Evolutionary conservation across 371 early-diverging fungal genomes (phyloP), one percentile per base, ranked within the genome.

Genomic region (Mortierella sp.): DNA sequence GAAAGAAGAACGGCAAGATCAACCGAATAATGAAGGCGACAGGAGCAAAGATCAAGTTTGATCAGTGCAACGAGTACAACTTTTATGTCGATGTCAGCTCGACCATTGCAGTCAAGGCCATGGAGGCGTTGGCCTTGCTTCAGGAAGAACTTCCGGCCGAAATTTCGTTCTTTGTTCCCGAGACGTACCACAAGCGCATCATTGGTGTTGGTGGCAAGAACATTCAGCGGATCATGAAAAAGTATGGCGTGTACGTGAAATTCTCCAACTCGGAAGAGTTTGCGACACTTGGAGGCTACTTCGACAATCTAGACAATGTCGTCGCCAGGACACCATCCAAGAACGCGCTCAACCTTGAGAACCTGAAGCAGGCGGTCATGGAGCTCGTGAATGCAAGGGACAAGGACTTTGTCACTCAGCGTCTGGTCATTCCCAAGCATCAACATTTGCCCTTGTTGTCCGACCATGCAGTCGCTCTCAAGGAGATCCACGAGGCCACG

Each of bases 201-300:
- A 97, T 97, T 65, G 97, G 97, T 24, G 93, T 92, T 19, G 95
- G 94, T 5, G 97, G 97, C 63, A 96, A 95, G 73, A 94, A 95
- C 80, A 96, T 97, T 59, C 96, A 96, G 65, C 84, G 91, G 47
- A 94, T 96, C 71, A 97, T 97, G 98, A 97, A 95, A 60, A 92
- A 94, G 65, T 94, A 90, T 67, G 96, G 95, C 22, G 96, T 97
- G 3, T 96, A 95, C 69, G 95, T 97, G 58, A 97, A 96, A 78
- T 96, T 96, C 72, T 89, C 90, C 34, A 93, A 90, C 57, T 86
- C 90, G 0, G 93, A 93, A 53, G 95, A 95, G 63, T 91, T 87
- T 72, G 87, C 88, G 17, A 80, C 83, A 1, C 66, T 92, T 7
- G 94, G 94, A 9, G 95, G 94, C 1, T 92, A 92, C 65, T 91